A percentile compares a stretch with the other conserved stretches of the same genome.
Conservation (phyloP, 1,284 basidiomycete genomes). For the Veloporphyrellus conicus region DNA sequence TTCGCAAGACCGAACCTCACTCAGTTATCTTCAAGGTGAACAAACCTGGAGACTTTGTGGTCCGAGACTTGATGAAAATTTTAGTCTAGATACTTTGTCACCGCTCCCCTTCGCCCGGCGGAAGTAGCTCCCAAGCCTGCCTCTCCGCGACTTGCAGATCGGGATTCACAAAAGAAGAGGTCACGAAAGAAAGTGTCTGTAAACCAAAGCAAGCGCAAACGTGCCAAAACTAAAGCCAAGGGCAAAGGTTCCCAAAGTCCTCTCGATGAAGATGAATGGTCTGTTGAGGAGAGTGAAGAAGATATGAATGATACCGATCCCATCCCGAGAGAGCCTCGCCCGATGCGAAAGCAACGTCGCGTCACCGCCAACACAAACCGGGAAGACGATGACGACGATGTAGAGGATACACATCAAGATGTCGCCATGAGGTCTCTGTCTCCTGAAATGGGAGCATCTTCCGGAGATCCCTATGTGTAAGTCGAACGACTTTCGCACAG, state of each 20-base stretch:
- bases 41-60: not conserved
- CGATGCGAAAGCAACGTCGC: slow-evolving; percentile 28
- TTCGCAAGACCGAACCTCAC: slow-evolving; percentile 71
- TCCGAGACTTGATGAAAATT: slow-evolving; percentile 13
- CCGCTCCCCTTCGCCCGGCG: slow-evolving; percentile 36
- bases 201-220: slow-evolving; percentile 37
- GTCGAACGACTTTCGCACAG: not conserved
- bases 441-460: not conserved
- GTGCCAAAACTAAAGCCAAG: slow-evolving; percentile 44
- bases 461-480: slow-evolving; percentile 6
- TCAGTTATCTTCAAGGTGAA: slow-evolving; percentile 67
- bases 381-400: slow-evolving; percentile 25
- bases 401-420: slow-evolving; percentile 22
- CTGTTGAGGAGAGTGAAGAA: slow-evolving; percentile 25
- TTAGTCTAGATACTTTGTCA: slow-evolving; percentile 53
- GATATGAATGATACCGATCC: slow-evolving; percentile 7
- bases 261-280: slow-evolving; percentile 26
- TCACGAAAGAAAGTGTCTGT: slow-evolving; percentile 11
- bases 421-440: slow-evolving; percentile 14
- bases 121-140: slow-evolving; percentile 9
- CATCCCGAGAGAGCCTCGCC: slow-evolving; percentile 18
- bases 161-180: slow-evolving; percentile 23
- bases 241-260: slow-evolving; percentile 29
- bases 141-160: not conserved
- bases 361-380: slow-evolving; percentile 16